Base-by-base conservation (phyloP, 2,329 filamentous ascomycete species). In the Trichoderma sp. region DNA sequence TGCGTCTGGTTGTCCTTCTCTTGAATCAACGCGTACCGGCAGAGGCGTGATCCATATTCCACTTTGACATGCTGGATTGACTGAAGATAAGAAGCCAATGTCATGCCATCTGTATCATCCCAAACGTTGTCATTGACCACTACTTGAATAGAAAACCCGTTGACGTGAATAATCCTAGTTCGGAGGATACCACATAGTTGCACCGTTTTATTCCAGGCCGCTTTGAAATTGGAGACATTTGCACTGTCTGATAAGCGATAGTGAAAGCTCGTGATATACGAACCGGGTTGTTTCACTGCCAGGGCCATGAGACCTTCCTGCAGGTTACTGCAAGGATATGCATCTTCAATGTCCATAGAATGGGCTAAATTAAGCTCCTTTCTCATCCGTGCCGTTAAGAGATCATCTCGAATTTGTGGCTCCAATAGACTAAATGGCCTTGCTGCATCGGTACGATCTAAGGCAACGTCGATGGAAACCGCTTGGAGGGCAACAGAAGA, bases 251-350 rank as follows among this genome's bases (percentile, higher is more conserved):
- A 42, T 6, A 76, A 70, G n/a, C 66, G 64, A 35, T 74, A 68
- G 12, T 71, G 72, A 39, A 73, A 72, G 56, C 73, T 72, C 1
- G 76, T 74, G 9, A 80, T 72, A 45, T 81, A 81, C 0, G 74
- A 75, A 1, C 76, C 78, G 1, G 69, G 50, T 8, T 76, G 71
- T 32, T 74, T 73, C 54, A 71, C 71, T 1, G 78, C 73, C 2
- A 79, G 70, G 0, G 76, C 74, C 67, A 73, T 71, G 15, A 72
- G 68, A 4, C 71, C 71, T 13, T 68, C 67, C 5, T 72, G 71
- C 45, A 73, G 56, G 32, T 69, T 64, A 5, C 66, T 72, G 32
- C 70, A 71, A 10, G 71, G 71, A 5, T 71, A 72, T 32, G 70
- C 53, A 52, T 73, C 71, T 19, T 70, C 53, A 13, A 73, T 63